Evolutionary conservation across 805 yeast species (phyloP).

Genomic region (Metschnikowia lochheadii): DNA sequence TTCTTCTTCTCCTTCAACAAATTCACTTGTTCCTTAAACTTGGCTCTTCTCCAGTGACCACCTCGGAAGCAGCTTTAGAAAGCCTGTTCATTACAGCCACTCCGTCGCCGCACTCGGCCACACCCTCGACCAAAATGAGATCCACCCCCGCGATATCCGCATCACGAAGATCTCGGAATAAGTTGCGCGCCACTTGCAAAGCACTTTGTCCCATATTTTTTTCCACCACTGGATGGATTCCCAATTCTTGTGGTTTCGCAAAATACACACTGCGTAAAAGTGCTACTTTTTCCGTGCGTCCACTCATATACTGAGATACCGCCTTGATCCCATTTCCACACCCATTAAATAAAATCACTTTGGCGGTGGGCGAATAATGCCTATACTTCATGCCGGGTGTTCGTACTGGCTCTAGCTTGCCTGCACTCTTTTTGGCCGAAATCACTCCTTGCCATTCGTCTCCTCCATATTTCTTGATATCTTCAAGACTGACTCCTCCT

Average conservation of each 20-base stretch:
- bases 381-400: slow-evolving; percentile 98
- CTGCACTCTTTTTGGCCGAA: slow-evolving; percentile 64
- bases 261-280: slow-evolving; percentile 45
- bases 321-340: slow-evolving; percentile 41
- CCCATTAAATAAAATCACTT: slow-evolving; percentile 62
- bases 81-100: slow-evolving; percentile 92
- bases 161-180: slow-evolving; percentile 69
- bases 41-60: slow-evolving; percentile 17
- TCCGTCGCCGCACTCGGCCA: slow-evolving; percentile 73
- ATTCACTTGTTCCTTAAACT: too few relatives aligned
- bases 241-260: slow-evolving; percentile 18
- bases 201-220: slow-evolving; percentile 45
- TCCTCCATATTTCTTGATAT: slow-evolving; percentile 65
- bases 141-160: slow-evolving; percentile 70
- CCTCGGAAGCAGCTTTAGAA: slow-evolving; percentile 71
- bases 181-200: slow-evolving; percentile 63
- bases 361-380: slow-evolving; percentile 90
- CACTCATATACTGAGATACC: slow-evolving; percentile 24
- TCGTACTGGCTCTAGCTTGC: slow-evolving; percentile 61
- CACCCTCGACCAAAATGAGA: slow-evolving; percentile 78
- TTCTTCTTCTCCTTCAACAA: too few relatives aligned
- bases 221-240: slow-evolving; percentile 20
- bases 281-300: slow-evolving; percentile 40
- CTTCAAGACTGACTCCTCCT: slow-evolving; percentile 86
- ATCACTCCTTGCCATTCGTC: slow-evolving; percentile 57